Base-by-base conservation (phyloP, 345 rosid genomes). In the Pistacia vera region DNA sequence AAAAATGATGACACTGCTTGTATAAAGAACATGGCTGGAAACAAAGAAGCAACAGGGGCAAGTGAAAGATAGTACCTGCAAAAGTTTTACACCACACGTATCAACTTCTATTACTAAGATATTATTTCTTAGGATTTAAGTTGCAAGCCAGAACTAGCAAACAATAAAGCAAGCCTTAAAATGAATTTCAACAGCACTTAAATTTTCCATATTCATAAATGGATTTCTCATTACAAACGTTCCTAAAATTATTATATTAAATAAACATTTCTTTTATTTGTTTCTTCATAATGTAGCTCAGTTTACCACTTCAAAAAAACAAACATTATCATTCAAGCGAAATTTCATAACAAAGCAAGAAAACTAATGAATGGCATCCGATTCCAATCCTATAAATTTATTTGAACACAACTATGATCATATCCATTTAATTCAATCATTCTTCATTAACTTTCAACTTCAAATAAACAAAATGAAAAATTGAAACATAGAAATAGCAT, bases 31-130 rank as follows among this genome's bases (percentile, higher is more conserved):
- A 86, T 76, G 83, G 85, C 93, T 59, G 97, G 98, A 82, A 85
- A 89, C 85, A 93, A 77, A 85, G 82, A 79, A 82, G 88, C 90
- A 87, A 87, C 87, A 79, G 90, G 82, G 79, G 86, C 92, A 76
- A 96, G 92, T 69, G 98, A 91, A 87, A 96, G 90, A 85, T 56
- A 88, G 88, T 96, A 96, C 97, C 99, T 96, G 85, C 86, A 84
- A 74, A 84, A 74, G 35, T 66, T 73, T 80, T 75, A 36, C 76
- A 79, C 30, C n/a, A 25, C 70, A 81, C 44, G 30, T 12, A 79
- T 84, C 78, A 81, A 79, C 75, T 63, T 79, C 60, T 54, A 7
- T 75, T 56, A 61, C 48, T 20, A 22, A 60, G 11, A 17, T 28
- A 48, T 48, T 33, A 16, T 18, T 8, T 48, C 11, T 4, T 7